Percentiles rank a stretch among this genome's conserved stretches.
phyloP scores from a whole-genome alignment of 1,284 basidiomycete species.

The Leccinum pachyderme region DNA sequence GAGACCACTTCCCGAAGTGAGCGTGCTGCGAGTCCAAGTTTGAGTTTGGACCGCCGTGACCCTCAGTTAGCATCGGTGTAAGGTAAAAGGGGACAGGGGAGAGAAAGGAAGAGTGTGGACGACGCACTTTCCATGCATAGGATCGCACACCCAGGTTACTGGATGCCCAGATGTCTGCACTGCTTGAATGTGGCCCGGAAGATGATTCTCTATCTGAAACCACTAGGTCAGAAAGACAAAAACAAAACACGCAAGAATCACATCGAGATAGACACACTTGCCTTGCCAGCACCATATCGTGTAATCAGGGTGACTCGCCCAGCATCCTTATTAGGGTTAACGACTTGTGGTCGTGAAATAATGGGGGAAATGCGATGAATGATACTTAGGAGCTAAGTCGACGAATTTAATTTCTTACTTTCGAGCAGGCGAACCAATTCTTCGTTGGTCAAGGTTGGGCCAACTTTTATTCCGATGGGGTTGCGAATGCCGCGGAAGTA shows the following conservation, averaged over 20 bases:
- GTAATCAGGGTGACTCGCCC: slow-evolving; percentile 92
- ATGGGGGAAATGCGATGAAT: neutral
- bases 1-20: slow-evolving; percentile 71
- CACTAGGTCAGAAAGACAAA: neutral
- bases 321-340: slow-evolving; percentile 81
- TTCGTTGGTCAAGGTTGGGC: slow-evolving; percentile 78
- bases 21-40: slow-evolving; percentile 54
- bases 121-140: slow-evolving; percentile 93
- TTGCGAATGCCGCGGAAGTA: slow-evolving; percentile 95
- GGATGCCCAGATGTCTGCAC: slow-evolving; percentile 82
- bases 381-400: neutral
- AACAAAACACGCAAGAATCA: neutral
- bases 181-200: slow-evolving; percentile 81
- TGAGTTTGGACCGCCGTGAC: neutral
- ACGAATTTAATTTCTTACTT: slow-evolving; percentile 47
- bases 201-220: slow-evolving; percentile 67
- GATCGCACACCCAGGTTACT: slow-evolving; percentile 94
- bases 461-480: slow-evolving; percentile 96
- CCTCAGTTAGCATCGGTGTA: neutral
- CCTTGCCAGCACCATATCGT: slow-evolving; percentile 89
- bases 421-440: slow-evolving; percentile 84
- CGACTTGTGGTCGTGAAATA: slow-evolving; percentile 46
- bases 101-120: neutral
- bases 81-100: neutral
- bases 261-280: slow-evolving; percentile 24